Percentiles rank a stretch among this genome's conserved stretches.
These are phyloP conservation scores for Microcos paniculata DNA, from an alignment of 345 rosid genomes.

Conservation along the genomic window DNA sequence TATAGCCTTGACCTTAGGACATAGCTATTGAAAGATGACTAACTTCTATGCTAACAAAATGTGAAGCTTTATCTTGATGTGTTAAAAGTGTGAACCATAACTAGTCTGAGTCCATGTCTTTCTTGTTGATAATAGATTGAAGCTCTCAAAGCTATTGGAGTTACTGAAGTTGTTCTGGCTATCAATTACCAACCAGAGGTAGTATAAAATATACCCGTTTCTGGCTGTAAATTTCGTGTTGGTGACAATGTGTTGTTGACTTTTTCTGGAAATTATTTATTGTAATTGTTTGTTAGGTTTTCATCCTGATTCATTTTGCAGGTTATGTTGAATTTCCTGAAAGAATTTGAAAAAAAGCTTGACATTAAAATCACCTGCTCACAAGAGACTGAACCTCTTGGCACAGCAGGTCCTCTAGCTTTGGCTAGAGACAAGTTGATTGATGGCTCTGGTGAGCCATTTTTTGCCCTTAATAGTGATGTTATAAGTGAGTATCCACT, in stretches of 20 bases:
- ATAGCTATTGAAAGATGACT: neutral
- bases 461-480: slow-evolving; percentile 84
- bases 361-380: slow-evolving; percentile 77
- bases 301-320: slow-evolving; percentile 18
- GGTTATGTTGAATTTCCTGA: slow-evolving; percentile 75
- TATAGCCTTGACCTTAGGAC: neutral
- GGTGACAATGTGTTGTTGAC: neutral
- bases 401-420: slow-evolving; percentile 86
- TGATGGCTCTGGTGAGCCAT: slow-evolving; percentile 65
- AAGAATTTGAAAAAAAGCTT: slow-evolving; percentile 69
- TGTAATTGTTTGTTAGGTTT: neutral
- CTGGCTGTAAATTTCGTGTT: neutral
- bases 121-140: slow-evolving; percentile 46
- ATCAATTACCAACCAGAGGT: slow-evolving; percentile 87
- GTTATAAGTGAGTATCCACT: slow-evolving; percentile 78
- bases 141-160: slow-evolving; percentile 74
- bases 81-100: neutral
- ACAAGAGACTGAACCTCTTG: slow-evolving; percentile 84
- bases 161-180: slow-evolving; percentile 77
- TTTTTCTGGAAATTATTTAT: neutral
- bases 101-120: neutral
- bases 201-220: neutral
- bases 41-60: neutral
- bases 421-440: slow-evolving; percentile 68
- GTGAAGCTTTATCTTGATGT: neutral